Conservation (phyloP, 495 filamentous ascomycete genomes). For the Xylaria grammica region DNA sequence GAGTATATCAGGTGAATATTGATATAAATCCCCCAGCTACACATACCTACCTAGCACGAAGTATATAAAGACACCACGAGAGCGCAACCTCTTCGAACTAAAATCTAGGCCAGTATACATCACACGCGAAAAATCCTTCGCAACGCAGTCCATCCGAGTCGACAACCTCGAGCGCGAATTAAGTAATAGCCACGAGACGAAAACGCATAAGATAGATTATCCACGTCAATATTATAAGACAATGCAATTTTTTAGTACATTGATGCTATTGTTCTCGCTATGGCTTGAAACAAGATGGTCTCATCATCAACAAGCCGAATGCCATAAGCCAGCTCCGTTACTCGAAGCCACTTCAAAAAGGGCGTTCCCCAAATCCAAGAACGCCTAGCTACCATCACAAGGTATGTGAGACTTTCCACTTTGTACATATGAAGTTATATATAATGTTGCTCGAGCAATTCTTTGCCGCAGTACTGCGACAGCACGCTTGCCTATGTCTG, state of each 20-base stretch:
- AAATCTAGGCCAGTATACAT: too few species aligned
- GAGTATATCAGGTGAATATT: too few species aligned
- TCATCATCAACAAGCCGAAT: not conserved
- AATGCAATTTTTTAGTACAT: too few species aligned
- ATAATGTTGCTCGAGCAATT: not conserved
- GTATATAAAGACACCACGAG: too few species aligned
- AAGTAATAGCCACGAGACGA: not conserved
- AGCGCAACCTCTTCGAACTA: too few species aligned
- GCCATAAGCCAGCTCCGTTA: not conserved
- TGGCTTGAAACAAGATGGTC: not conserved
- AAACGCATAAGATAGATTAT: not conserved
- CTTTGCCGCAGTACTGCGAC: too few species aligned
- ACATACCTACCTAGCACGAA: too few species aligned
- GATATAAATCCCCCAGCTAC: too few species aligned
- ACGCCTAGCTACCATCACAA: constrained; percentile 22
- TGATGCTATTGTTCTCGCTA: constrained; percentile 6
- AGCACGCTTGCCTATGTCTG: not conserved
- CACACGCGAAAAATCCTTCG: too few species aligned
- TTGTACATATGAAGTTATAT: constrained; percentile 25
- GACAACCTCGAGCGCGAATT: too few species aligned
- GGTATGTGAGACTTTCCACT: constrained; percentile 15
- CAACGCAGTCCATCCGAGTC: too few species aligned
- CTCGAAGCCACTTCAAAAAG: not conserved
- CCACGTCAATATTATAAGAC: not conserved
- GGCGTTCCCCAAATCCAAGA: constrained; percentile 7